These are phyloP conservation scores for Torrubiellomyces zombiae DNA, from an alignment of 2,329 filamentous ascomycete species.

Conservation along the genomic window DNA sequence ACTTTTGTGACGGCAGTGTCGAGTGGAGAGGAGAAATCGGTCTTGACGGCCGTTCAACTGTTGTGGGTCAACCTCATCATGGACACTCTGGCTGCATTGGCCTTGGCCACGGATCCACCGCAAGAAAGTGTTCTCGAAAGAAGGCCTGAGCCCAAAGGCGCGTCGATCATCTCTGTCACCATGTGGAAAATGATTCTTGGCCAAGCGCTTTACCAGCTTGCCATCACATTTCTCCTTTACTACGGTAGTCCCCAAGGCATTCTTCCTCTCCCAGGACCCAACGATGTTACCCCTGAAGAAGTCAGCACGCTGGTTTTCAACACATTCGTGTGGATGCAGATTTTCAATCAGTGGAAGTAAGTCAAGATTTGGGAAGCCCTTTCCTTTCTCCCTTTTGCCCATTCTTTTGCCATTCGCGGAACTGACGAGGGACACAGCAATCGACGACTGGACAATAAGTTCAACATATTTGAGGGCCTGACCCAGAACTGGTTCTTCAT, in stretches of 20 bases:
- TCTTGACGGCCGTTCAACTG: slow-evolving; percentile 77
- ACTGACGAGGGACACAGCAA: slow-evolving; percentile 35
- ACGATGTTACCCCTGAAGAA: slow-evolving; percentile 27
- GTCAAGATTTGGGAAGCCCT: slow-evolving; percentile 15
- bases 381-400: not conserved
- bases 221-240: slow-evolving; percentile 63
- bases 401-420: not conserved
- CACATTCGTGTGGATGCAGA: slow-evolving; percentile 98
- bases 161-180: slow-evolving; percentile 58
- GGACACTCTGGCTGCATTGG: slow-evolving; percentile 85
- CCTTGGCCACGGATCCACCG: slow-evolving; percentile 80
- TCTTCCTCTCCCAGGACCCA: slow-evolving; percentile 26
- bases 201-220: slow-evolving; percentile 78
- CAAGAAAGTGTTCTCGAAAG: slow-evolving; percentile 65
- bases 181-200: slow-evolving; percentile 99
- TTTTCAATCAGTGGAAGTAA: slow-evolving; percentile 95
- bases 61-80: slow-evolving; percentile 97
- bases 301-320: slow-evolving; percentile 84
- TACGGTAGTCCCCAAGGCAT: slow-evolving; percentile 42
- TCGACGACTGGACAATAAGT: slow-evolving; percentile 80
- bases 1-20: slow-evolving; percentile 80
- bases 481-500: slow-evolving; percentile 79
- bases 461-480: slow-evolving; percentile 91
- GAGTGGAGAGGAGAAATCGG: slow-evolving; percentile 49
- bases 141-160: slow-evolving; percentile 43